Evolutionary conservation across 306 rosid species (phyloP), one percentile per base, ranked within the genome.

Genomic region (Sindora glabra): DNA sequence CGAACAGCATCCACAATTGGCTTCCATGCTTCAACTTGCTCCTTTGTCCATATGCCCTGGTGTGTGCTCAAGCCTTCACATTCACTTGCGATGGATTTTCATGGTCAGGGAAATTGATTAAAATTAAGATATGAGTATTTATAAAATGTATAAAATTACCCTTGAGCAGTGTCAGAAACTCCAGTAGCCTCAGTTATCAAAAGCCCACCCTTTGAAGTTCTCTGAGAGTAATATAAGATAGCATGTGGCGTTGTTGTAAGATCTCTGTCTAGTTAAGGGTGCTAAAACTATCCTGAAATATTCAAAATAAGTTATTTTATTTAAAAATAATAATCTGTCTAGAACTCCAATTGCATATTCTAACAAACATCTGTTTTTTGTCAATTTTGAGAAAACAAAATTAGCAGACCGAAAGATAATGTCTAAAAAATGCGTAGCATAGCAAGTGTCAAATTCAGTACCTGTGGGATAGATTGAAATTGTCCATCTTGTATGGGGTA

Each of bases 381-480:
- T n/a, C n/a, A n/a, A n/a, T n/a, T n/a, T n/a, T n/a, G n/a, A n/a
- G n/a, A n/a, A n/a, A n/a, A n/a, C n/a, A n/a, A n/a, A n/a, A n/a
- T n/a, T n/a, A n/a, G n/a, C n/a, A n/a, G n/a, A n/a, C n/a, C n/a
- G n/a, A n/a, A n/a, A n/a, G n/a, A n/a, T n/a, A n/a, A n/a, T n/a
- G n/a, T n/a, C n/a, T n/a, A n/a, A n/a, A n/a, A n/a, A n/a, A n/a
- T n/a, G n/a, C n/a, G n/a, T n/a, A n/a, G n/a, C n/a, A n/a, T n/a
- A n/a, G n/a, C n/a, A n/a, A n/a, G 1, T 29, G 8, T 5, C 34
- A 29, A 29, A 9, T 29, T 5, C 34, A 5, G 18, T 59, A 79
- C 81, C 84, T 66, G 6, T 79, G 78, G 69, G 80, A 74, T 46
- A 74, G 77, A 67, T 74, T 47, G 30, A 79, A 79, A 23, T 70